Evolutionary conservation across 352 stramenopile species (phyloP).

Genomic region (Phytophthora kernoviae): DNA sequence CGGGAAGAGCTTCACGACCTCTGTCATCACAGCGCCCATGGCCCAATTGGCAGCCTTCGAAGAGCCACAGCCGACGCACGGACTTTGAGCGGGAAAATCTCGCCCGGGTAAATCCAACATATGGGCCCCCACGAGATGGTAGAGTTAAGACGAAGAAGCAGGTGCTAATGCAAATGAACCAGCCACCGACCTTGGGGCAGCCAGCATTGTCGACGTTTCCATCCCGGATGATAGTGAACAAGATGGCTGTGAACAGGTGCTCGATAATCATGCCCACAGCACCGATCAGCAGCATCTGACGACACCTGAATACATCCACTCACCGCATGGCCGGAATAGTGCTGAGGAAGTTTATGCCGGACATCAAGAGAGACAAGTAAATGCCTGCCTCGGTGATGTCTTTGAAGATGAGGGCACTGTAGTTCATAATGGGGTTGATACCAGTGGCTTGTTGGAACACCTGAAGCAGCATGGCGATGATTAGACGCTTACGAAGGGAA

Average conservation of each 20-base stretch:
- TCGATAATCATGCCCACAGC: constrained; percentile 41
- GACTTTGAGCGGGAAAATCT: constrained; percentile 27
- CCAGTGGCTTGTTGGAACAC: constrained; percentile 41
- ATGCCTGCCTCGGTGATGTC: constrained; percentile 34
- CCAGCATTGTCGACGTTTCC: constrained; percentile 31
- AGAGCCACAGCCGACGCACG: constrained; percentile 39
- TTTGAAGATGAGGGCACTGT: constrained; percentile 50
- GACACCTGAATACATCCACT: constrained; percentile 40
- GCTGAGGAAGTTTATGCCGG: constrained; percentile 35
- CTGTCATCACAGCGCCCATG: constrained; percentile 28
- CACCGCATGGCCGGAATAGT: constrained; percentile 46
- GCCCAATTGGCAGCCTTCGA: constrained; percentile 36
- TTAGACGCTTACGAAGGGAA: constrained; percentile 27
- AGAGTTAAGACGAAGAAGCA: constrained; percentile 43
- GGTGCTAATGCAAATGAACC: constrained; percentile 42
- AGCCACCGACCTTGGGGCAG: constrained; percentile 37
- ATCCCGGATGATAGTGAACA: constrained; percentile 34
- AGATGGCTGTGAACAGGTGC: constrained; percentile 37
- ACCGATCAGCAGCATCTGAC: constrained; percentile 34
- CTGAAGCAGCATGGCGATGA: constrained; percentile 38
- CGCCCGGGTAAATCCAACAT: constrained; percentile 18
- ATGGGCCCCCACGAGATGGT: constrained; percentile 33
- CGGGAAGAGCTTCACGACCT: constrained; percentile 26
- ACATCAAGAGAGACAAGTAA: constrained; percentile 37
- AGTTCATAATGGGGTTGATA: constrained; percentile 43